Percentiles rank a stretch among this genome's conserved stretches.
Conservation (phyloP, 2,329 filamentous ascomycete species). For the Domatiomyces globalis region DNA sequence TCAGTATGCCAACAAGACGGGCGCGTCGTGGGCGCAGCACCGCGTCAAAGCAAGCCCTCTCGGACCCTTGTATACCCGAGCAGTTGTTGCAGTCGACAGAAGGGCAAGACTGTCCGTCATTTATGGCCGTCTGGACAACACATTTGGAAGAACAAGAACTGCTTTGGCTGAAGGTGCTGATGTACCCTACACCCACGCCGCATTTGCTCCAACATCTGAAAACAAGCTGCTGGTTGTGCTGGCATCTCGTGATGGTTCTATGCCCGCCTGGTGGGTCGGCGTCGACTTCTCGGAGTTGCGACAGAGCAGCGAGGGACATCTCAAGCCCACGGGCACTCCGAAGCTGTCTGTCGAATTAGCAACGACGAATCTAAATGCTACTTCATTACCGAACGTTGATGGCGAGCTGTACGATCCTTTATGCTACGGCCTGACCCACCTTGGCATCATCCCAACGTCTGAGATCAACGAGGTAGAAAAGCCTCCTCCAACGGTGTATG, state of each 20-base stretch:
- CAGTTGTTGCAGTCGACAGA: constrained; percentile 61
- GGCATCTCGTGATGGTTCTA: constrained; percentile 7
- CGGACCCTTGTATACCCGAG: constrained; percentile 61
- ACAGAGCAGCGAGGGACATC: constrained; percentile 26
- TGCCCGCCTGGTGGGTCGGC: constrained; percentile 11
- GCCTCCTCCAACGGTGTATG: constrained; percentile 50
- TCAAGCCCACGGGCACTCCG: constrained; percentile 7
- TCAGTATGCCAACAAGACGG: constrained; percentile 40
- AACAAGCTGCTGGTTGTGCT: constrained; percentile 15
- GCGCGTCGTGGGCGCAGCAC: constrained; percentile 53
- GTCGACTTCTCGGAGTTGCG: constrained; percentile 25
- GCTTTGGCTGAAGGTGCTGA: constrained; percentile 4
- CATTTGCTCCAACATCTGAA: constrained; percentile 29
- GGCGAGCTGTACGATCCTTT: constrained; percentile 23
- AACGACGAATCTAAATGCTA: constrained; percentile 5
- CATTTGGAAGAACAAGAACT: constrained; percentile 50
- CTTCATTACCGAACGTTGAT: constrained; percentile 10
- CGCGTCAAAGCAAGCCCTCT: constrained; percentile 50
- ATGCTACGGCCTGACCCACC: constrained; percentile 52
- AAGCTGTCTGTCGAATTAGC: constrained; percentile 17
- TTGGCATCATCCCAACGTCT: constrained; percentile 57
- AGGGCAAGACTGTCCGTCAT: constrained; percentile 61
- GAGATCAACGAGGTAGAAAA: constrained; percentile 44
- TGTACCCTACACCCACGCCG: constrained; percentile 24
- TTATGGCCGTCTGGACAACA: constrained; percentile 59